Percentiles rank a stretch among this genome's conserved stretches.
Conservation (phyloP, 1,139 yeast species). For the Pichia sp. region DNA sequence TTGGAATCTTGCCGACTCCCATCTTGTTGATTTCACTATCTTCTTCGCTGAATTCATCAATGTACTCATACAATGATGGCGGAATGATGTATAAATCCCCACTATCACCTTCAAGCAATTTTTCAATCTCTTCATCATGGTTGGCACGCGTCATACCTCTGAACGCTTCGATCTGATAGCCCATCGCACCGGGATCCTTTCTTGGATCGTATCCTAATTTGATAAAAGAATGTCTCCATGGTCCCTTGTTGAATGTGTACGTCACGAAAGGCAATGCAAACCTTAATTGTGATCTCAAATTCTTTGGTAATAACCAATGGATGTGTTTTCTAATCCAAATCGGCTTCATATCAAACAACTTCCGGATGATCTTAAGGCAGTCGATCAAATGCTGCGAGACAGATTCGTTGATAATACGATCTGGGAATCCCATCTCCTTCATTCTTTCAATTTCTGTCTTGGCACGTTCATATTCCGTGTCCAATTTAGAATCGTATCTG, state of each 20-base stretch:
- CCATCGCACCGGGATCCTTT: conserved; percentile 42
- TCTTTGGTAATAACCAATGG: conserved; percentile 54
- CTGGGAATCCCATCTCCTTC: conserved; percentile 18
- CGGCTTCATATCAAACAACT: conserved; percentile 68
- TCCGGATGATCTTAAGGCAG: conserved; percentile 53
- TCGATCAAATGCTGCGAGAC: conserved; percentile 34
- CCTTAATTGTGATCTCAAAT: conserved; percentile 53
- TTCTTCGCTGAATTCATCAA: conserved; percentile 27
- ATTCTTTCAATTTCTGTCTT: conserved; percentile 32
- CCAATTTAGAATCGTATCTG: conserved; percentile 42
- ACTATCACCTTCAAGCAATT: conserved; percentile 32
- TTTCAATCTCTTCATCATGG: conserved; percentile 34
- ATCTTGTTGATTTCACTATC: conserved; percentile 23
- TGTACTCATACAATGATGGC: conserved; percentile 28
- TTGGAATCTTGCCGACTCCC: conserved; percentile 37
- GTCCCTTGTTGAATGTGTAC: conserved; percentile 82
- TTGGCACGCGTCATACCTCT: conserved; percentile 40
- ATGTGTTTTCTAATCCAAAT: conserved; percentile 85
- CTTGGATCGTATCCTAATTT: conserved; percentile 80
- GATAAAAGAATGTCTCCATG: conserved; percentile 92
- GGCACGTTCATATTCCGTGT: conserved; percentile 36
- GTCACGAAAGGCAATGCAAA: conserved; percentile 83
- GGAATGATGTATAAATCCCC: conserved; percentile 26
- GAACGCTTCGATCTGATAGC: conserved; percentile 84
- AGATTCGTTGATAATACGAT: conserved; percentile 25